Evolutionary conservation across 1,284 basidiomycete genomes (phyloP).

Genomic region (Cryptococcus sp.): DNA sequence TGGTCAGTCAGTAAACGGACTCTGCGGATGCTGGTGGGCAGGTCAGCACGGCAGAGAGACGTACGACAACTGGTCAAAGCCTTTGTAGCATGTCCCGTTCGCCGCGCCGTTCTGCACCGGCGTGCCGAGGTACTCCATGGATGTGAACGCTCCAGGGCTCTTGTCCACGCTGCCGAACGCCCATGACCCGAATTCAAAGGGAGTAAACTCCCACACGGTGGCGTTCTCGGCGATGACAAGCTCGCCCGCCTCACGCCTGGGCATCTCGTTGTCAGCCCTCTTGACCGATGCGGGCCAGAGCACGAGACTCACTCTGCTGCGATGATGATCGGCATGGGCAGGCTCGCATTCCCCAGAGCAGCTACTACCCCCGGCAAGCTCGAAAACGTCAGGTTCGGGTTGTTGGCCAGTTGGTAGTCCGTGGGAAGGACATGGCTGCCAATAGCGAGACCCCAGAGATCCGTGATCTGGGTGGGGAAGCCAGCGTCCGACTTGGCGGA

Average conservation of each 20-base stretch:
- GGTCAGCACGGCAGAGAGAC: conserved; percentile 12
- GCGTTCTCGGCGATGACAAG: conserved; percentile 50
- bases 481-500: conserved; percentile 39
- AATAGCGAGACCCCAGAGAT: conserved; percentile 47
- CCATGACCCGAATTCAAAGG: conserved; percentile 54
- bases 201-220: conserved; percentile 53
- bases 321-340: conserved; percentile 52
- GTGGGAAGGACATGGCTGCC: conserved; percentile 45
- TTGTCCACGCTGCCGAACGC: conserved; percentile 41
- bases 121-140: conserved; percentile 47
- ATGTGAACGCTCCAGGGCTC: conserved; percentile 45
- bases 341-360: conserved; percentile 30
- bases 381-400: conserved; percentile 45
- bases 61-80: conserved; percentile 49
- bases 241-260: conserved; percentile 50
- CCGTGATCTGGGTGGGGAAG: conserved; percentile 47
- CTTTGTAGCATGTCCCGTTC: conserved; percentile 44
- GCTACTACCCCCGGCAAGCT: conserved; percentile 27
- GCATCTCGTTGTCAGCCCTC: background rate
- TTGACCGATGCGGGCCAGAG: background rate
- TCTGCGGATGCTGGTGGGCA: background rate
- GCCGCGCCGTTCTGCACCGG: conserved; percentile 38
- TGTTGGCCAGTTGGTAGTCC: conserved; percentile 37
- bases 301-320: conserved; percentile 47
- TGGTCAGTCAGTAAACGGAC: background rate